Evolutionary conservation across 2,329 filamentous ascomycete species (phyloP), one percentile per base, ranked within the genome.

Genomic region (Trichophyton equinum): DNA sequence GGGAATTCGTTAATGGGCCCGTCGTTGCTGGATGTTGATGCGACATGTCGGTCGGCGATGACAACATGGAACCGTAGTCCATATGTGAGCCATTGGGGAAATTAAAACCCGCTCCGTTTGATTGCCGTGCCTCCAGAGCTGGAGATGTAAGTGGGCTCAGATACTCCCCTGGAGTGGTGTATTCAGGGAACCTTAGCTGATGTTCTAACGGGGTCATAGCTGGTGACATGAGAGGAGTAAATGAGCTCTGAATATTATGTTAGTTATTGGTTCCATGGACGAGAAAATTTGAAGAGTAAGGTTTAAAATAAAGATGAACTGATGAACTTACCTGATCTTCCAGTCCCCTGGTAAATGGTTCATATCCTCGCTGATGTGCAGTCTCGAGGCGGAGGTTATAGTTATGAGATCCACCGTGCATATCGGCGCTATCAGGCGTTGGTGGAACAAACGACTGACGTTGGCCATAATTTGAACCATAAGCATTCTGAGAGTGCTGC

Each of bases 91-190:
- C 67, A 8, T 68, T 68, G 44, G 72, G 70, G 57, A 73, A 73
- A 11, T 70, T 68, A 58, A 73, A 74, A 53, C 68, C 66, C 63
- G 72, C 70, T 30, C 68, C 64, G 62, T 70, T 71, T 62, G 72
- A 62, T 49, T 72, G 72, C 59, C 77, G 76, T 7, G 77, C 77
- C 67, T 79, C 76, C 30, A 79, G 71, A n/a, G 77, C 77, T 2
- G 77, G 77, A 8, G 77, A 79, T 1, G 76, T 79, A 38, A 79
- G 70, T 25, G 77, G 77, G 25, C 76, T 79, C 64, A 79, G 78
- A 65, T 78, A 77, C 66, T 79, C 77, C 56, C 76, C 75, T 8
- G 76, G 75, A 25, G 76, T 73, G 8, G 76, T 73, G 65, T 77
- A 79, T 64, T 79, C 76, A 8, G 76, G 74, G 46, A 78, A 69